Percentiles rank a stretch among this genome's conserved stretches.
Conservation (phyloP, 2,329 filamentous ascomycete species). For the Nigrospora osmanthi region DNA sequence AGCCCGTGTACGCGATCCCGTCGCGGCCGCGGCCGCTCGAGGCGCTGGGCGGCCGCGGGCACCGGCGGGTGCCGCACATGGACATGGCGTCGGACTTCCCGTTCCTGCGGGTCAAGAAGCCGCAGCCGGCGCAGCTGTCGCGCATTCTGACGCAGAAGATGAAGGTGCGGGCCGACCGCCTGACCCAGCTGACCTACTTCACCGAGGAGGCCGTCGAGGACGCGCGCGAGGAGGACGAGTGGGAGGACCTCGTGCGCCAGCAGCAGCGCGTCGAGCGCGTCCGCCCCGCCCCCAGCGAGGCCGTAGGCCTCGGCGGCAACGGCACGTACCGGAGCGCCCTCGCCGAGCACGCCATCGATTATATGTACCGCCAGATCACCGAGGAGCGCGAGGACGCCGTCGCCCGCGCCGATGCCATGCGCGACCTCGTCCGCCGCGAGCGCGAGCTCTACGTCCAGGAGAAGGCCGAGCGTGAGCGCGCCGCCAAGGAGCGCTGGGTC, state of each 20-base stretch:
- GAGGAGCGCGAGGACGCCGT: conserved; percentile 13
- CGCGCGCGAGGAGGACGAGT: conserved; percentile 36
- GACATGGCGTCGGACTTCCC: conserved; percentile 48
- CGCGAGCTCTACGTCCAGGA: conserved; percentile 12
- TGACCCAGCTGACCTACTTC: conserved; percentile 28
- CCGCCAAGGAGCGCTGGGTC: conserved; percentile 7
- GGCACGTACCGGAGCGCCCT: conserved; percentile 7
- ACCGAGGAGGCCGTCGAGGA: conserved; percentile 24
- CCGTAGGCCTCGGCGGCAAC: neutral
- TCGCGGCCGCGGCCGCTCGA: conserved; percentile 38
- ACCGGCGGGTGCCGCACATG: conserved; percentile 51
- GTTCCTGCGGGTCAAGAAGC: conserved; percentile 60
- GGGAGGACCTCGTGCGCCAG: conserved; percentile 18
- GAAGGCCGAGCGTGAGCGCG: neutral
- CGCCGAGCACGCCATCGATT: conserved; percentile 5
- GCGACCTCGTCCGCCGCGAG: conserved; percentile 15
- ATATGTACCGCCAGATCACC: conserved; percentile 4
- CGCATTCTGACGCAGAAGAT: conserved; percentile 47
- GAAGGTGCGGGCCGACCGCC: conserved; percentile 30
- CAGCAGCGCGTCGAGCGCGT: neutral
- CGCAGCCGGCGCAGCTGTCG: conserved; percentile 53
- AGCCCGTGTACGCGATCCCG: conserved; percentile 35
- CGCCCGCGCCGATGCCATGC: conserved; percentile 21
- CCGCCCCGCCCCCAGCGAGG: conserved; percentile 4
- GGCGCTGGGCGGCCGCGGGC: conserved; percentile 35